Base-by-base conservation (phyloP, 768 basidiomycete species). In the Hortiboletus campestris region DNA sequence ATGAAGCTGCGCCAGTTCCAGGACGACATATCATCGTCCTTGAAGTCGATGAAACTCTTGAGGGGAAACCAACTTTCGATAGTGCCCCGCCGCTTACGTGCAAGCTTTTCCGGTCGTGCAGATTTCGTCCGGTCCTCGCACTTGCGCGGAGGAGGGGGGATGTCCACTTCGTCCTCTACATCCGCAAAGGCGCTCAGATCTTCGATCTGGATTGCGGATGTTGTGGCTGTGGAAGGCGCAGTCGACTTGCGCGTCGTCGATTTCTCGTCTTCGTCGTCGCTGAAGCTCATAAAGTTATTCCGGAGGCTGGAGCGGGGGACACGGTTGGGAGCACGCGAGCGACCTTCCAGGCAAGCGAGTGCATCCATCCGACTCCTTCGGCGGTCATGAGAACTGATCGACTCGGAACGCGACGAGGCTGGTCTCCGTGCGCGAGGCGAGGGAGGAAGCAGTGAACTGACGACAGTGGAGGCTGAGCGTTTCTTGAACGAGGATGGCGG, bases 1-100 rank as follows among this genome's bases (percentile, higher is more conserved):
- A 87, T 80, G 65, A 86, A 82, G 69, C 83, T 84, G 59, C 83
- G 74, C 84, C 84, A 86, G 50, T 76, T 76, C 73, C 82, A 80
- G 5, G 73, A 70, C 22, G 74, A 66, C n/a, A 63, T 56, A 29
- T 77, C 72, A 25, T 80, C 78, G 35, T 82, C 81, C 53, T 76
- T 76, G 47, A 87, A 71, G 63, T 87, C 84, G 52, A 87, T 86
- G 69, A 87, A 87, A 60, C 84, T 85, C 57, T 77, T 78, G 44
- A 86, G 72, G 0, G 81, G 80, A 56, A 85, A 79, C 78, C 82
- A 80, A 31, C 74, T 73, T 42, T 78, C 76, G 40, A 78, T 49
- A 16, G 84, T 84, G 43, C 74, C 68, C 49, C 76, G 67, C 20
- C 78, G 70, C 45, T 63, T 75, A 51, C 64, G 66, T 39, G 55